Evolutionary conservation across 495 filamentous ascomycete species (phyloP), one percentile per base, ranked within the genome.

Genomic region (Friedmanniomyces simplex): DNA sequence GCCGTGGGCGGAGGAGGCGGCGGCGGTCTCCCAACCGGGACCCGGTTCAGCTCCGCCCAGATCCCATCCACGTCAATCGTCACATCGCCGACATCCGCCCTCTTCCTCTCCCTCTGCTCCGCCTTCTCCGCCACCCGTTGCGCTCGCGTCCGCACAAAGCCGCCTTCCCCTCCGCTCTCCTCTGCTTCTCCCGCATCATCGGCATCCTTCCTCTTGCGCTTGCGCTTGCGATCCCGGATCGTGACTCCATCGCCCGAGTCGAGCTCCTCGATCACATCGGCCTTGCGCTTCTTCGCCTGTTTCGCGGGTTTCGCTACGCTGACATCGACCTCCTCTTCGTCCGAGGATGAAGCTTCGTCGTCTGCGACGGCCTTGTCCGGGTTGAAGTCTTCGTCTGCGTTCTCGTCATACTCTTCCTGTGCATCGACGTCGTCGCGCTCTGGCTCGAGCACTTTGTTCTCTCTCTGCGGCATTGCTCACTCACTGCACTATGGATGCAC

Each of bases 21-120:
- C 26, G 58, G 24, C n/a, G 51, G 32, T 30, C 51, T 32, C 1
- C 66, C 58, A 22, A 70, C 26, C 13, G 66, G 67, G 32, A 54
- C 28, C 22, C 59, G 57, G 1, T 47, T 84, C 87, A 98, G 88
- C 63, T 81, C 77, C 28, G 77, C 79, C 93, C 93, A 98, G 16
- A 97, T 64, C 12, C 82, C 82, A 58, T 97, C 85, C n/a, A 98
- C 87, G 66, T 98, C 87, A 48, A 93, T 73, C 12, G 91, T 95
- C 10, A 85, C 84, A 2, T 82, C 85, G 5, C 83, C 83, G 42
- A 76, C 81, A 52, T 72, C 76, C 7, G 80, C 76, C 32, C 83
- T 70, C n/a, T 78, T 58, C 34, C 36, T 69, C 72, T 80, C 83
- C 48, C 77, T 79, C 65, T 87, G 80, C 68, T 79, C 76, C 60